Base-by-base conservation (phyloP, 2,329 filamentous ascomycete genomes). In the Phialocephala subalpina region DNA sequence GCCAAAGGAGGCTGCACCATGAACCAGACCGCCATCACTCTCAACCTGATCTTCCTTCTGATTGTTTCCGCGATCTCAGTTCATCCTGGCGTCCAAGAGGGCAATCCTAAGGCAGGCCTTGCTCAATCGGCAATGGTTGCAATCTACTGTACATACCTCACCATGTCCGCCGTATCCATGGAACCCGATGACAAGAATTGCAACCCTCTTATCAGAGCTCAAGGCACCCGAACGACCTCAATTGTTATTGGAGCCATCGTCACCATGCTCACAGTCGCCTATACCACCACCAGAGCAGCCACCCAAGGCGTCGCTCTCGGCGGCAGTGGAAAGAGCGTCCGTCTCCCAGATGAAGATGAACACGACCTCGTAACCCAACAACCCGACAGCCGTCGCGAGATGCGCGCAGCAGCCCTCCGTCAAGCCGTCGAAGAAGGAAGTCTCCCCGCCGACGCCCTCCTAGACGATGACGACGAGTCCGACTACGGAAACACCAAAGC, bases 61-160 rank as follows among this genome's bases (percentile, higher is more conserved):
- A 83, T 87, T 66, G 89, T 97, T 68, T 97, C 94, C 0, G 84
- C 90, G 70, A 85, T 97, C 36, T 97, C 95, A 0, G 90, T 99
- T 67, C 94, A 98, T 77, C 94, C 96, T 1, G 87, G 87, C 0
- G 88, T 99, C 16, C 96, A 99, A 79, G 93, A 94, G 75, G 90
- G 90, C 77, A 99, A 99, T 79, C 89, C 94, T 57, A 94, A 95
- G 77, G 96, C 96, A 49, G 96, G 96, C 58, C 86, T 99, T 66
- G 96, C 96, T n/a, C 96, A 99, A 78, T 94, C 94, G 49, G 95
- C 96, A 68, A 97, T 98, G 87, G 96, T 99, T 53, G 93, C 94
- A 20, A 88, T 97, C 65, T 99, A 99, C 84, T 99, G 96, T 87
- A 98, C 96, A 52, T 99, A 99, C 77, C 87, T 99, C 63, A 99